phyloP scores from a whole-genome alignment of 2,329 filamentous ascomycete species.

The Colletotrichum eleusines region DNA sequence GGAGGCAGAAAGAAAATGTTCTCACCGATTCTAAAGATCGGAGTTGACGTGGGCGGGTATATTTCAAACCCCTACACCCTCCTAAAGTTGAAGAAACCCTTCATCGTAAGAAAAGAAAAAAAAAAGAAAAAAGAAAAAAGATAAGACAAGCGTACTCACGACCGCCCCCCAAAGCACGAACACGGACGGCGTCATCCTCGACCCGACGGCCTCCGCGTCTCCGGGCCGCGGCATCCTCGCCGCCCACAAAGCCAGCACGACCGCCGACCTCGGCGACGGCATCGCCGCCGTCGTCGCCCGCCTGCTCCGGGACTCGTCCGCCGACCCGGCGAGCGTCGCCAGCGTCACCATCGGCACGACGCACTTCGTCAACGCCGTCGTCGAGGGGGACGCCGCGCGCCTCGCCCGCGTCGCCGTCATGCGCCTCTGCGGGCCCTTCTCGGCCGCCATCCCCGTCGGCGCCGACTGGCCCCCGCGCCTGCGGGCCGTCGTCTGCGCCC shows the following conservation, averaged over 20 bases:
- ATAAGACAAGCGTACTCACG: neutral
- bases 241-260: constrained; percentile 59
- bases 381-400: constrained; percentile 62
- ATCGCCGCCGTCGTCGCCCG: constrained; percentile 57
- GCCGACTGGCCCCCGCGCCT: constrained; percentile 66
- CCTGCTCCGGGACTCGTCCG: constrained; percentile 54
- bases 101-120: too few relatives aligned
- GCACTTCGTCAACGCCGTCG: constrained; percentile 70
- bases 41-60: constrained; percentile 12
- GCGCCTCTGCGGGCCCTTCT: constrained; percentile 65
- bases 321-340: constrained; percentile 55
- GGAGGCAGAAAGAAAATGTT: neutral
- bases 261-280: constrained; percentile 59
- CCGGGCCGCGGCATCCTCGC: constrained; percentile 58
- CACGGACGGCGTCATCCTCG: constrained; percentile 64
- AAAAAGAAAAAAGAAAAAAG: too few relatives aligned
- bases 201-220: constrained; percentile 52
- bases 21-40: constrained; percentile 13
- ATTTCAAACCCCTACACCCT: neutral
- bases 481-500: constrained; percentile 59
- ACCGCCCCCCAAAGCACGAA: constrained; percentile 55
- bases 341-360: constrained; percentile 67
- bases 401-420: constrained; percentile 65
- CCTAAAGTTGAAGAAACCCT: neutral
- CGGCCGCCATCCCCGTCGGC: constrained; percentile 61